Conservation (phyloP, 768 basidiomycete genomes). For the Pisolithus microcarpus region DNA sequence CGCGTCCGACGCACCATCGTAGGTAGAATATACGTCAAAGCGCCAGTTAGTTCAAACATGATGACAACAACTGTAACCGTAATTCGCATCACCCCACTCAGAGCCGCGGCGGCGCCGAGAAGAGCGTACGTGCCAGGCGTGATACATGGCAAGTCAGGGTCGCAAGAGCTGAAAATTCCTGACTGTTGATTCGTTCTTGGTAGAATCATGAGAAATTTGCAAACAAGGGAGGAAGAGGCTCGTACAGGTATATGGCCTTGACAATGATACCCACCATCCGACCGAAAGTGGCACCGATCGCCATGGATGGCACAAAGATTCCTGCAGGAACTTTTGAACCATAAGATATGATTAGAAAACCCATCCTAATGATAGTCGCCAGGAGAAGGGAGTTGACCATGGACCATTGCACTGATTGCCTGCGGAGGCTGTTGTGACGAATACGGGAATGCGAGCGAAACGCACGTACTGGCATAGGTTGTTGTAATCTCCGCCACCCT, state of each 20-base stretch:
- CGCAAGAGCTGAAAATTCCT: conserved; percentile 85
- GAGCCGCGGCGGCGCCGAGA: conserved; percentile 90
- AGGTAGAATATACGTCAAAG: conserved; percentile 92
- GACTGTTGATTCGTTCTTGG: conserved; percentile 71
- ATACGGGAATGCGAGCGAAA: not conserved
- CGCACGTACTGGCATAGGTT: conserved; percentile 88
- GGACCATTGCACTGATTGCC: conserved; percentile 86
- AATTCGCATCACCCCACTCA: conserved; percentile 94
- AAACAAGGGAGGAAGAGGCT: not conserved
- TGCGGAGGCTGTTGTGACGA: conserved; percentile 25
- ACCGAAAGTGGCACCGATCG: conserved; percentile 94
- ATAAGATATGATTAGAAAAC: conserved; percentile 85
- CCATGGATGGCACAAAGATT: conserved; percentile 99
- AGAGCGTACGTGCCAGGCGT: conserved; percentile 98
- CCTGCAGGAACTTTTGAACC: conserved; percentile 96
- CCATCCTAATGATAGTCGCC: conserved; percentile 83
- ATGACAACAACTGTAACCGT: conserved; percentile 98
- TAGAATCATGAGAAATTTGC: not conserved
- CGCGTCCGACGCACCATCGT: conserved; percentile 67
- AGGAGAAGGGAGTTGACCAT: conserved; percentile 90
- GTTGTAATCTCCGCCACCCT: conserved; percentile 84
- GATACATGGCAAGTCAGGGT: conserved; percentile 91
- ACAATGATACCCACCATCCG: conserved; percentile 96
- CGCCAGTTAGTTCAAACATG: conserved; percentile 98
- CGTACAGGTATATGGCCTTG: conserved; percentile 79